Evolutionary conservation across 2,329 filamentous ascomycete genomes (phyloP).

Genomic region (Xylaria sp.): DNA sequence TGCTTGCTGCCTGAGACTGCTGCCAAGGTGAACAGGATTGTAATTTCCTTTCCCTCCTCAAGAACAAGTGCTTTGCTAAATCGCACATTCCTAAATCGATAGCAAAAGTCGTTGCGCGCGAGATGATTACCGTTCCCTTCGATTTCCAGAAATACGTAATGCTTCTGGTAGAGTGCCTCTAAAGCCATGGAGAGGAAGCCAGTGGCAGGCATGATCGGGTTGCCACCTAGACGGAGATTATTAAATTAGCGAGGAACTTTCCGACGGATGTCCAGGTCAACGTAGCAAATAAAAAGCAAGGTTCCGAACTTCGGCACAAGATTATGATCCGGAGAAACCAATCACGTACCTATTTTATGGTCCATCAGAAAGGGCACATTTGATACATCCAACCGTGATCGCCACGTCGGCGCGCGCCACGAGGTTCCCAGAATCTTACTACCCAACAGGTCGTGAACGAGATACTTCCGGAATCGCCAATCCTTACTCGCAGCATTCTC

Average conservation of each 20-base stretch:
- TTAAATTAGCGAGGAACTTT: background rate
- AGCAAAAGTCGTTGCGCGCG: slow-evolving; percentile 33
- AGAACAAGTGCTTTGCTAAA: slow-evolving; percentile 25
- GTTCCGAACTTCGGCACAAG: background rate
- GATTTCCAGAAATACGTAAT: slow-evolving; percentile 3
- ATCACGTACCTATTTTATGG: slow-evolving; percentile 54
- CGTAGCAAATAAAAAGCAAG: background rate
- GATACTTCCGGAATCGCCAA: slow-evolving; percentile 38
- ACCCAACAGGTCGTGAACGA: slow-evolving; percentile 41
- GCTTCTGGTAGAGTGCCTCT: slow-evolving; percentile 47
- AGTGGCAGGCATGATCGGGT: slow-evolving; percentile 53
- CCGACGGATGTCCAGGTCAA: background rate
- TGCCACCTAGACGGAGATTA: background rate
- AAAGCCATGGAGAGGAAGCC: slow-evolving; percentile 51
- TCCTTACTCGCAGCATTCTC: slow-evolving; percentile 41
- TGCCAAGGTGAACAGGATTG: slow-evolving; percentile 25
- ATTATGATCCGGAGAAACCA: background rate
- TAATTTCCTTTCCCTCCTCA: slow-evolving; percentile 35
- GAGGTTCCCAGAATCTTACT: slow-evolving; percentile 37
- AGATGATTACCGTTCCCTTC: background rate
- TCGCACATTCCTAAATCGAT: slow-evolving; percentile 42
- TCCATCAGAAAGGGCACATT: slow-evolving; percentile 56
- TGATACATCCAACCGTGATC: slow-evolving; percentile 19
- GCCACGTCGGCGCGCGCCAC: slow-evolving; percentile 38
- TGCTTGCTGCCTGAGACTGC: slow-evolving; percentile 25